phyloP scores from a whole-genome alignment of 257 asterid species.

The Craterostigma plantagineum region DNA sequence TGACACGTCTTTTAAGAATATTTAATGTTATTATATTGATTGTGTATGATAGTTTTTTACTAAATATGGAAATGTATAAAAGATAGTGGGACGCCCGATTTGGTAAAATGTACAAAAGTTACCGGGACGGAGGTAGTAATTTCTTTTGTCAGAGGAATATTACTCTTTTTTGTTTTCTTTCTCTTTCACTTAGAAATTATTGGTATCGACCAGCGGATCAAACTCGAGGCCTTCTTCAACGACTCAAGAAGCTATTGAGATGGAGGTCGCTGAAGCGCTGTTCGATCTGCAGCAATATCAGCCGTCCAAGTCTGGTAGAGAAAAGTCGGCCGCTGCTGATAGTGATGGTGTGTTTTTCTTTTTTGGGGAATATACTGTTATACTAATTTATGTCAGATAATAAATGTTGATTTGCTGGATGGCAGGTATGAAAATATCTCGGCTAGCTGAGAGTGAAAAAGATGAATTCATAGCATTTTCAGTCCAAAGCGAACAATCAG shows the following conservation, averaged over 20 bases:
- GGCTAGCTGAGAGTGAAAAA: too few relatives aligned
- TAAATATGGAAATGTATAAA: too few relatives aligned
- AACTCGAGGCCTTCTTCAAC: slow-evolving; percentile 15
- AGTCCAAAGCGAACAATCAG: too few relatives aligned
- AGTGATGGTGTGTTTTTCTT: slow-evolving; percentile 11
- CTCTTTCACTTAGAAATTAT: slow-evolving; percentile 24
- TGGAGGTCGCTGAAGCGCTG: slow-evolving; percentile 63
- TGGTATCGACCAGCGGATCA: slow-evolving; percentile 7
- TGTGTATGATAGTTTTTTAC: too few relatives aligned
- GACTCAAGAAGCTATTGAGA: slow-evolving; percentile 38
- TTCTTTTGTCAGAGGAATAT: too few relatives aligned
- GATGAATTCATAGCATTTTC: too few relatives aligned
- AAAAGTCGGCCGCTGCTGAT: slow-evolving; percentile 9
- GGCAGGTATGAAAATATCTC: slow-evolving; percentile 21
- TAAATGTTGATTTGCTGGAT: slow-evolving; percentile 24
- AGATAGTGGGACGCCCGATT: too few relatives aligned
- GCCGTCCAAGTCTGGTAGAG: slow-evolving; percentile 13
- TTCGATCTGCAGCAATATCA: slow-evolving; percentile 54
- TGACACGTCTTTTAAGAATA: too few relatives aligned
- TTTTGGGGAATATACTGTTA: slow-evolving; percentile 2
- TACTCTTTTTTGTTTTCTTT: too few relatives aligned
- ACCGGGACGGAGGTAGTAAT: too few relatives aligned
- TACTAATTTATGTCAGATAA: slow-evolving; percentile 7
- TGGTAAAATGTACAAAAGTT: too few relatives aligned
- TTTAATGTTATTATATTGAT: too few relatives aligned